Evolutionary conservation across 805 yeast species (phyloP).

Genomic region (Maudiozyma pseudohumilis): DNA sequence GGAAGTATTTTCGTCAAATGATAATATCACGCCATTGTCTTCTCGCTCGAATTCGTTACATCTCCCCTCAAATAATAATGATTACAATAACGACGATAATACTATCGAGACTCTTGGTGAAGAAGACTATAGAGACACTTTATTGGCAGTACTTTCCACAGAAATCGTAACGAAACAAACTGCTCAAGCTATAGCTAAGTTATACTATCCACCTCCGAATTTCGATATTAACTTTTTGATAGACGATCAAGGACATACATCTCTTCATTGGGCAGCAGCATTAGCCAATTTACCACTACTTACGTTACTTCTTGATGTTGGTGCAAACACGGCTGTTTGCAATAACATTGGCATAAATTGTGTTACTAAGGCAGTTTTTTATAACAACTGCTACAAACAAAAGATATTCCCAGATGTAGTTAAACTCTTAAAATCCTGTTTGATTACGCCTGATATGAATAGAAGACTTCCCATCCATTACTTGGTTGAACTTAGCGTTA

Average conservation of each 20-base stretch:
- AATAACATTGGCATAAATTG: slow-evolving; percentile 58
- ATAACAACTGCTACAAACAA: slow-evolving; percentile 62
- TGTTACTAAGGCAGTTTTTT: slow-evolving; percentile 56
- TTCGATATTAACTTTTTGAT: slow-evolving; percentile 58
- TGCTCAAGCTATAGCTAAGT: slow-evolving; percentile 27
- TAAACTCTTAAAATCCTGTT: slow-evolving; percentile 51
- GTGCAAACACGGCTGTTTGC: slow-evolving; percentile 48
- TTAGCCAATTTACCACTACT: slow-evolving; percentile 59
- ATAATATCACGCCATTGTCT: slow-evolving; percentile 19
- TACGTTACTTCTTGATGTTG: slow-evolving; percentile 41
- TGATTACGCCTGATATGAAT: slow-evolving; percentile 60
- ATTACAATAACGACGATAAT: not conserved
- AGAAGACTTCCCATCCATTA: slow-evolving; percentile 71
- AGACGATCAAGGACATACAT: slow-evolving; percentile 73
- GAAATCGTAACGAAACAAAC: slow-evolving; percentile 25
- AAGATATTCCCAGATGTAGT: slow-evolving; percentile 49
- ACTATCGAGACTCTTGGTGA: slow-evolving; percentile 4
- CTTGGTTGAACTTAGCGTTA: slow-evolving; percentile 44
- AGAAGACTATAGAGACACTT: slow-evolving; percentile 23
- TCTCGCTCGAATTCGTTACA: slow-evolving; percentile 12
- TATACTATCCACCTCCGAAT: slow-evolving; percentile 49
- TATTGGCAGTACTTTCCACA: slow-evolving; percentile 25
- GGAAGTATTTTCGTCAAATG: slow-evolving; percentile 19
- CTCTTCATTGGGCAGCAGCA: slow-evolving; percentile 80
- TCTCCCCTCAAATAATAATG: not conserved